phyloP scores from a whole-genome alignment of 208 protist species.

The Acanthamoeba divionensis region DNA sequence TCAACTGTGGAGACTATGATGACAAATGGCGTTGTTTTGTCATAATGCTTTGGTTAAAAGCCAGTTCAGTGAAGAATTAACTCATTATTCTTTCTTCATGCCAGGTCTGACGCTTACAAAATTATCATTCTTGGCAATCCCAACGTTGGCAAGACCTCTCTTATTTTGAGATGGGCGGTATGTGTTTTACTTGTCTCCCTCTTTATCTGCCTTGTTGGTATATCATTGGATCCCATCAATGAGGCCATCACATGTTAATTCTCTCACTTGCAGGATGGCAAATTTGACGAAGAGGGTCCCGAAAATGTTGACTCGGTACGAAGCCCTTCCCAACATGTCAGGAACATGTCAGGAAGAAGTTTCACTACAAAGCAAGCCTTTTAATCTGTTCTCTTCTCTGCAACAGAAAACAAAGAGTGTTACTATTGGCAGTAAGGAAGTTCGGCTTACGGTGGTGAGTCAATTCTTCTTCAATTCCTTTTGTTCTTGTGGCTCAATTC shows the following conservation, averaged over 20 bases:
- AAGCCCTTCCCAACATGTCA: not conserved
- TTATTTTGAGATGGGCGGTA: conserved; percentile 53
- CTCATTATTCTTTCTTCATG: no score
- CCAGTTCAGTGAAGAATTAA: no score
- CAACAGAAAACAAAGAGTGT: conserved; percentile 48
- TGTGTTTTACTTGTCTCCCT: no score
- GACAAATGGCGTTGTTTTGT: no score
- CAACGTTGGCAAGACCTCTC: conserved; percentile 53
- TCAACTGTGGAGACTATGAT: no score
- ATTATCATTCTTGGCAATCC: conserved; percentile 54
- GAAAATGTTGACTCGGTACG: conserved; percentile 40
- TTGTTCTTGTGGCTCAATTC: not conserved
- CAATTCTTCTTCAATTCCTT: not conserved
- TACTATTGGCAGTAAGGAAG: conserved; percentile 33
- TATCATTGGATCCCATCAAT: no score
- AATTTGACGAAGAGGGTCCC: conserved; percentile 44
- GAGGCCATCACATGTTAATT: not conserved
- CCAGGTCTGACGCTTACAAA: conserved; percentile 55
- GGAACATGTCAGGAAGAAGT: not conserved
- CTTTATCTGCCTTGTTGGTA: no score
- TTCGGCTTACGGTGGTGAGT: conserved; percentile 50
- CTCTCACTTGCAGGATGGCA: not conserved
- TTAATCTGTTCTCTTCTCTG: not conserved
- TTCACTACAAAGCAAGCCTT: not conserved
- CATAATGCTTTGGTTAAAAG: no score